phyloP scores from a whole-genome alignment of 2,329 filamentous ascomycete genomes.

The Aspergillus quadricinctus region DNA sequence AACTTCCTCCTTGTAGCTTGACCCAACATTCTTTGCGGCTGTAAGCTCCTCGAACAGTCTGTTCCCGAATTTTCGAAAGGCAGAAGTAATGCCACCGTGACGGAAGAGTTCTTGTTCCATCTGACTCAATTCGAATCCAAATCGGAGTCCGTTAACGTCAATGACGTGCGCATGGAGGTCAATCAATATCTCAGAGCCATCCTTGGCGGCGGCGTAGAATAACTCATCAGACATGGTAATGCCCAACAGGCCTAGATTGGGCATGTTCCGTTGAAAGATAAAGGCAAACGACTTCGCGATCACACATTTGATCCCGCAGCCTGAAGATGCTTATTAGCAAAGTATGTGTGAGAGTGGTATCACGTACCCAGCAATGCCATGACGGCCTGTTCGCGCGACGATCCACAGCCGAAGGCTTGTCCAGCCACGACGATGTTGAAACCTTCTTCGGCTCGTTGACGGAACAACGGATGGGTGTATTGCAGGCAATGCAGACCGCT shows the following conservation, averaged over 20 bases:
- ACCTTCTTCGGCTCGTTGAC: slow-evolving; percentile 32
- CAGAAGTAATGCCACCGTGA: slow-evolving; percentile 36
- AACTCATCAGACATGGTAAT: slow-evolving; percentile 37
- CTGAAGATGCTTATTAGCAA: not conserved
- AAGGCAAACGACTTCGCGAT: slow-evolving; percentile 46
- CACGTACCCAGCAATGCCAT: slow-evolving; percentile 33
- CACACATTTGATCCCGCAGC: slow-evolving; percentile 36
- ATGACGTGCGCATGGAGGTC: slow-evolving; percentile 24
- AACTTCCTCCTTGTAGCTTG: not conserved
- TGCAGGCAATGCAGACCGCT: slow-evolving; percentile 40
- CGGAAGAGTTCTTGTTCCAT: slow-evolving; percentile 40
- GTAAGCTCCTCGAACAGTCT: slow-evolving; percentile 26
- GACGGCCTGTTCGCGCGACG: slow-evolving; percentile 44
- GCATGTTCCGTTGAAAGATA: slow-evolving; percentile 46
- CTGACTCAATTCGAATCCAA: slow-evolving; percentile 31
- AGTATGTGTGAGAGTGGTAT: not conserved
- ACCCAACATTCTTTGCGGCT: slow-evolving; percentile 1
- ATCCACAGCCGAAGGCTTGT: slow-evolving; percentile 45
- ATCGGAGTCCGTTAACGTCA: slow-evolving; percentile 23
- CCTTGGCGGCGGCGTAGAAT: slow-evolving; percentile 36
- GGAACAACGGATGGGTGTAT: slow-evolving; percentile 40
- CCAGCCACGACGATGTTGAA: slow-evolving; percentile 44
- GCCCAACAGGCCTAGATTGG: slow-evolving; percentile 43
- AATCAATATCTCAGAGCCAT: slow-evolving; percentile 36
- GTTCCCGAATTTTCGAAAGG: slow-evolving; percentile 38